These are phyloP conservation scores for Dioscorea cayenensis DNA, from an alignment of 116 monocot genomes.

Conservation along the genomic window DNA sequence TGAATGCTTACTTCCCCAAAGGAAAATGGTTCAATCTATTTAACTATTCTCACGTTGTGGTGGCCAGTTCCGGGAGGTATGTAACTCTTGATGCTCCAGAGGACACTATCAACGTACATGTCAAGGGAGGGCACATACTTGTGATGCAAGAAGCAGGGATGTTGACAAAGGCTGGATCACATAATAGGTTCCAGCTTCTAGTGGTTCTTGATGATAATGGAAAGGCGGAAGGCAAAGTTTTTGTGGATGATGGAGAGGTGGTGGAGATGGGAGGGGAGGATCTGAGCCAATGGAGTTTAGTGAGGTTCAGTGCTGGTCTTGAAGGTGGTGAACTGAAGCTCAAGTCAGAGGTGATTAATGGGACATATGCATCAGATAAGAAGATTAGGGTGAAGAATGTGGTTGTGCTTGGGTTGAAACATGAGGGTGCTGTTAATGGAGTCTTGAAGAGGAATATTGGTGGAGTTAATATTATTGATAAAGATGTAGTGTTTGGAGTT, in stretches of 20 bases:
- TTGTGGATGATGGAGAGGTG: conserved; percentile 55
- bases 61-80: conserved; percentile 5
- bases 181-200: conserved; percentile 33
- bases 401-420: conserved; percentile 31
- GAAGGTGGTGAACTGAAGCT: conserved; percentile 16
- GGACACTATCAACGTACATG: conserved; percentile 48
- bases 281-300: conserved; percentile 28
- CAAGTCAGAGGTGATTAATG: conserved; percentile 37
- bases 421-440: conserved; percentile 5
- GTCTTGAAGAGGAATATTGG: neutral
- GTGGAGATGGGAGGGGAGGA: conserved; percentile 24
- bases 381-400: conserved; percentile 32
- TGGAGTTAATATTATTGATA: too few relatives aligned
- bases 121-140: conserved; percentile 35
- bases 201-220: conserved; percentile 39
- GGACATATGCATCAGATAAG: conserved; percentile 22
- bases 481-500: conserved; percentile 1
- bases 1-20: conserved; percentile 39
- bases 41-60: conserved; percentile 17
- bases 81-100: conserved; percentile 36
- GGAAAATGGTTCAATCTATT: conserved; percentile 52
- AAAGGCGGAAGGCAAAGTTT: conserved; percentile 39
- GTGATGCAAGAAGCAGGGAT: conserved; percentile 26
- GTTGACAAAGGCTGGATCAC: conserved; percentile 17
- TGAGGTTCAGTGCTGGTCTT: conserved; percentile 24